phyloP scores from a whole-genome alignment of 1,284 basidiomycete species.

The Tilletiopsis washingtonensis region DNA sequence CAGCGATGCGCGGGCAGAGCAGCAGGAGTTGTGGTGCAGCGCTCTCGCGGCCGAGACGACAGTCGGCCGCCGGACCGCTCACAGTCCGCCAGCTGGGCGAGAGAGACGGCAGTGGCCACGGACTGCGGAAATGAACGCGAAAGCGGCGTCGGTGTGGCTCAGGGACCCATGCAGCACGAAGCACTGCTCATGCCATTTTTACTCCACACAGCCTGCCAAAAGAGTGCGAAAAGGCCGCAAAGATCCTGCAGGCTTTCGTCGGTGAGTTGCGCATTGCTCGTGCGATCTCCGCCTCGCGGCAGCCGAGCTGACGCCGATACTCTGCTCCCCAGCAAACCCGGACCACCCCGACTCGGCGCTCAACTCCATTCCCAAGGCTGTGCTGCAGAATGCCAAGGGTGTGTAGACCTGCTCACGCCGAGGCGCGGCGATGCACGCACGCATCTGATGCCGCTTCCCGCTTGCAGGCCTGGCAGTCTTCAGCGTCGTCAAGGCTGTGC shows the following conservation, averaged over 20 bases:
- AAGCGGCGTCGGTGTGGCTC: no score
- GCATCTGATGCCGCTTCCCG: no score
- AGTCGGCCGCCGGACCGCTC: no score
- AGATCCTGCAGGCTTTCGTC: constrained; percentile 79
- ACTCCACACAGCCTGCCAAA: constrained; percentile 31
- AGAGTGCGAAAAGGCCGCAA: constrained; percentile 67
- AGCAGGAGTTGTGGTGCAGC: no score
- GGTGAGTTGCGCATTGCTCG: constrained; percentile 53
- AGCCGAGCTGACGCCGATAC: not conserved
- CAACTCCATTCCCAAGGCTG: constrained; percentile 89
- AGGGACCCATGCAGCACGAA: no score
- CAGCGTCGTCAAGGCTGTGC: constrained; percentile 64
- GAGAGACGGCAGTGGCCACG: no score
- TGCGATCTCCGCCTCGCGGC: no score
- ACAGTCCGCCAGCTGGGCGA: no score
- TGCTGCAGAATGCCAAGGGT: constrained; percentile 71
- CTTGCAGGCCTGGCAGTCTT: constrained; percentile 71
- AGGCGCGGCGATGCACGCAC: not conserved
- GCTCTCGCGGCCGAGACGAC: no score
- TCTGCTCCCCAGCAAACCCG: constrained; percentile 64
- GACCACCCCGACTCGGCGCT: constrained; percentile 79
- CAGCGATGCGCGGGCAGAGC: no score
- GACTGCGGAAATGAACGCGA: no score
- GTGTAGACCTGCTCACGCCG: not conserved
- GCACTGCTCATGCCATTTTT: not conserved